These are phyloP conservation scores for Limonium bicolor DNA, from an alignment of 148 eudicot species.

Conservation along the genomic window DNA sequence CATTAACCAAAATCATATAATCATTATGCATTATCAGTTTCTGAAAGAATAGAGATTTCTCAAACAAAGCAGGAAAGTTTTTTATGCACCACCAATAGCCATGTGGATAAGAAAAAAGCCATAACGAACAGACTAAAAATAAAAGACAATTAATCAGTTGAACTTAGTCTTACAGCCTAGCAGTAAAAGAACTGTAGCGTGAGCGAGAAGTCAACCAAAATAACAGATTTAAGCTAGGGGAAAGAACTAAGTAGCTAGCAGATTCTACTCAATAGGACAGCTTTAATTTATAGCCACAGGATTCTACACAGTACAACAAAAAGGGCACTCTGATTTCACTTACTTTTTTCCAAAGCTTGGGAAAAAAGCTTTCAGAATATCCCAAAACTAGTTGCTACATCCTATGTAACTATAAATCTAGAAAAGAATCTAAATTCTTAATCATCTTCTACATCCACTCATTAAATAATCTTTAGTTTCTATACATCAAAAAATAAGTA, in stretches of 20 bases:
- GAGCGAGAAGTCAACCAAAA: too few species aligned
- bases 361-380: neutral
- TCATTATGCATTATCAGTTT: neutral
- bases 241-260: too few species aligned
- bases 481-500: neutral
- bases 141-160: neutral
- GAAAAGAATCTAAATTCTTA: neutral
- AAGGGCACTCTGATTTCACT: too few species aligned
- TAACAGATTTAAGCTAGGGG: too few species aligned
- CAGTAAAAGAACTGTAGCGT: too few species aligned
- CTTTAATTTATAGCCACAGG: too few species aligned
- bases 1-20: neutral
- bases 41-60: neutral
- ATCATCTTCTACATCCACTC: neutral
- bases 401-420: neutral
- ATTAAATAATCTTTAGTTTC: neutral
- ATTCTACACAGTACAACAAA: too few species aligned
- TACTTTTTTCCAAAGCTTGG: neutral
- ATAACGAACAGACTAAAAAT: neutral
- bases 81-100: too few species aligned
- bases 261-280: too few species aligned
- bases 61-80: too few species aligned
- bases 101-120: too few species aligned
- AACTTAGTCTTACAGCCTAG: neutral
- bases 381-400: neutral